phyloP scores from a whole-genome alignment of 352 stramenopile genomes.

The Globisporangium sylvaticum region DNA sequence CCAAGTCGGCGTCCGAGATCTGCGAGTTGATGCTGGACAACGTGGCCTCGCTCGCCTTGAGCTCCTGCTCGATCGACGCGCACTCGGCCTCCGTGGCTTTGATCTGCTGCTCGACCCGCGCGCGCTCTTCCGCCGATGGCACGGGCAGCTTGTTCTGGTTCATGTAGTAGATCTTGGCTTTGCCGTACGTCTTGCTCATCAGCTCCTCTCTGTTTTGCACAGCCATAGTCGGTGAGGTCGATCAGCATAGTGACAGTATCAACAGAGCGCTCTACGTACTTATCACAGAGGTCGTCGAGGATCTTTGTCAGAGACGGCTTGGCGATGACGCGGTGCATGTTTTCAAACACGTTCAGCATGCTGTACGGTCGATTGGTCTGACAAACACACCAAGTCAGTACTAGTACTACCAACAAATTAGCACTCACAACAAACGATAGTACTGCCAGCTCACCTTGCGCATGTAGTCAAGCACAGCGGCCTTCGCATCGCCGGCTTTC shows the following conservation, averaged over 20 bases:
- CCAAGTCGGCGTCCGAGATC: slow-evolving; percentile 63
- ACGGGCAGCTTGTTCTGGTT: slow-evolving; percentile 69
- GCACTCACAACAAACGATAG: slow-evolving; percentile 9
- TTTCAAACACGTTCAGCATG: slow-evolving; percentile 84
- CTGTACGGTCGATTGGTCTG: slow-evolving; percentile 82
- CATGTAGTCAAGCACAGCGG: slow-evolving; percentile 70
- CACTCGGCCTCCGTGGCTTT: slow-evolving; percentile 44
- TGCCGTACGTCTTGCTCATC: slow-evolving; percentile 71
- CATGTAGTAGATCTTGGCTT: slow-evolving; percentile 82
- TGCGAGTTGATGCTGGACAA: slow-evolving; percentile 50
- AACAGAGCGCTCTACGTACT: slow-evolving; percentile 25
- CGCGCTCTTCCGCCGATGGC: slow-evolving; percentile 42
- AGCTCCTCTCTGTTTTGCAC: slow-evolving; percentile 42
- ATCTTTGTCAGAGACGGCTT: slow-evolving; percentile 75
- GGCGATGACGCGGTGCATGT: slow-evolving; percentile 68
- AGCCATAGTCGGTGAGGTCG: neutral
- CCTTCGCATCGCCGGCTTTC: slow-evolving; percentile 40
- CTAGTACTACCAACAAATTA: slow-evolving; percentile 2
- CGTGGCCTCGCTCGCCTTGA: slow-evolving; percentile 44
- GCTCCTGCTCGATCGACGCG: slow-evolving; percentile 40
- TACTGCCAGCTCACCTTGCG: slow-evolving; percentile 34
- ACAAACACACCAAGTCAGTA: slow-evolving; percentile 8
- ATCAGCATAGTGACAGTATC: neutral
- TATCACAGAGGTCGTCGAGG: slow-evolving; percentile 62
- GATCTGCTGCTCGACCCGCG: slow-evolving; percentile 51